phyloP scores from a whole-genome alignment of 495 filamentous ascomycete genomes.

The Neurospora terricola region DNA sequence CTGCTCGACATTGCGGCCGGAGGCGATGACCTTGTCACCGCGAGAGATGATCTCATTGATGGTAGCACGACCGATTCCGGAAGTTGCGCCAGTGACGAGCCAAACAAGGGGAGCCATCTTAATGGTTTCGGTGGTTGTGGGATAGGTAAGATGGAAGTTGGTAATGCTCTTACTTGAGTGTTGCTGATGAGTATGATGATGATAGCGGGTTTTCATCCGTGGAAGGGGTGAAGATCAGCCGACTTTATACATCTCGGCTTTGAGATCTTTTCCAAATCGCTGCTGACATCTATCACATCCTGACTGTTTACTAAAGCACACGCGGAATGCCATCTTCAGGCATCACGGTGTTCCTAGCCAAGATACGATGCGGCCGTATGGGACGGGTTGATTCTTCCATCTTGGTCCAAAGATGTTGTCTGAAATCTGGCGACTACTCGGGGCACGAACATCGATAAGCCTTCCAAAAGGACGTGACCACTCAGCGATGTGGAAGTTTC shows the following conservation, averaged over 20 bases:
- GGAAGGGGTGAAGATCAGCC: neutral
- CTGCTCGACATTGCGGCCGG: constrained; percentile 21
- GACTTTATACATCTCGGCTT: neutral
- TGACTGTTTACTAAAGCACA: neutral
- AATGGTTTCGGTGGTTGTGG: neutral
- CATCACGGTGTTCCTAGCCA: neutral
- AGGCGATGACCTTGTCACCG: constrained; percentile 40
- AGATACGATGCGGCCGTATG: neutral
- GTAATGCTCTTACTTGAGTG: neutral
- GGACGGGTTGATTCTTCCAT: neutral
- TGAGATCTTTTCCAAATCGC: neutral
- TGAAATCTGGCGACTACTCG: neutral
- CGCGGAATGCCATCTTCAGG: neutral
- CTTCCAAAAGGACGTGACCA: neutral
- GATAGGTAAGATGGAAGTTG: neutral
- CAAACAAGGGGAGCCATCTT: constrained; percentile 14
- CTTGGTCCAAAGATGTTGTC: neutral
- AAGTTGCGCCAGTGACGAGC: constrained; percentile 23
- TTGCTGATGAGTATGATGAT: neutral
- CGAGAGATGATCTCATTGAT: constrained; percentile 31
- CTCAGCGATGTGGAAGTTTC: neutral
- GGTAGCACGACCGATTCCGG: constrained; percentile 22
- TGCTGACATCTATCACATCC: neutral
- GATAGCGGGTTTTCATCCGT: neutral
- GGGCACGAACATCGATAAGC: neutral